Conservation (phyloP, 2,329 filamentous ascomycete species). For the Arthrobotrys entomopaga region DNA sequence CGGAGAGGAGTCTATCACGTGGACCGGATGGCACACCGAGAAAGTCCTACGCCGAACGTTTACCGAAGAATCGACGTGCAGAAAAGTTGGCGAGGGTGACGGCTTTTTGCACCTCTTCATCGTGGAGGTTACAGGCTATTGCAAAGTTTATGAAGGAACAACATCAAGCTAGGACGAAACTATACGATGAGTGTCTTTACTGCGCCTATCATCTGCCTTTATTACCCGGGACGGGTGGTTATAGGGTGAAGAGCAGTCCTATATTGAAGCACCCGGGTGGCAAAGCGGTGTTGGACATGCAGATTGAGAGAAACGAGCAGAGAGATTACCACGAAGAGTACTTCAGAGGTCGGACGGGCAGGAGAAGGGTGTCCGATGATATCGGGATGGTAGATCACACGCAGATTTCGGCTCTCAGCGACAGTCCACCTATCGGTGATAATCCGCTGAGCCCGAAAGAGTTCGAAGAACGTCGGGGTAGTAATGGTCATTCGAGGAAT, state of each 20-base stretch:
- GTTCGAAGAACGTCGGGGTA: slow-evolving; percentile 47
- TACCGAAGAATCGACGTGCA: slow-evolving; percentile 86
- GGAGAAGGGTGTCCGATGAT: slow-evolving; percentile 63
- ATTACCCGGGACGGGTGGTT: slow-evolving; percentile 84
- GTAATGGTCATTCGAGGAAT: slow-evolving; percentile 51
- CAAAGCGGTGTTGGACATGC: slow-evolving; percentile 89
- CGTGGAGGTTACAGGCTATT: slow-evolving; percentile 88
- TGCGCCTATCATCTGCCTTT: slow-evolving; percentile 93
- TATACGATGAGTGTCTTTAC: slow-evolving; percentile 98
- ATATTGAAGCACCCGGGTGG: slow-evolving; percentile 92
- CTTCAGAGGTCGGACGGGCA: slow-evolving; percentile 74
- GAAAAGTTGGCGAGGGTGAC: slow-evolving; percentile 91
- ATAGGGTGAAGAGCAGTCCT: slow-evolving; percentile 86
- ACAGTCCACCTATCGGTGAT: slow-evolving; percentile 58
- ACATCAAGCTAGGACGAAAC: slow-evolving; percentile 90
- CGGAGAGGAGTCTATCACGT: slow-evolving; percentile 68
- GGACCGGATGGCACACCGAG: slow-evolving; percentile 64
- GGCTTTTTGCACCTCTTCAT: slow-evolving; percentile 94
- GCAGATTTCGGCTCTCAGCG: slow-evolving; percentile 42
- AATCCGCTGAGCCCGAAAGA: slow-evolving; percentile 60
- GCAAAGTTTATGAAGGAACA: slow-evolving; percentile 86
- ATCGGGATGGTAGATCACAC: slow-evolving; percentile 55
- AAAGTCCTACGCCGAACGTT: slow-evolving; percentile 92
- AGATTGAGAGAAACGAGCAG: slow-evolving; percentile 92
- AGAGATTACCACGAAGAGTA: slow-evolving; percentile 92